Evolutionary conservation across 148 eudicot species (phyloP).

Genomic region (Diospyros kaki): DNA sequence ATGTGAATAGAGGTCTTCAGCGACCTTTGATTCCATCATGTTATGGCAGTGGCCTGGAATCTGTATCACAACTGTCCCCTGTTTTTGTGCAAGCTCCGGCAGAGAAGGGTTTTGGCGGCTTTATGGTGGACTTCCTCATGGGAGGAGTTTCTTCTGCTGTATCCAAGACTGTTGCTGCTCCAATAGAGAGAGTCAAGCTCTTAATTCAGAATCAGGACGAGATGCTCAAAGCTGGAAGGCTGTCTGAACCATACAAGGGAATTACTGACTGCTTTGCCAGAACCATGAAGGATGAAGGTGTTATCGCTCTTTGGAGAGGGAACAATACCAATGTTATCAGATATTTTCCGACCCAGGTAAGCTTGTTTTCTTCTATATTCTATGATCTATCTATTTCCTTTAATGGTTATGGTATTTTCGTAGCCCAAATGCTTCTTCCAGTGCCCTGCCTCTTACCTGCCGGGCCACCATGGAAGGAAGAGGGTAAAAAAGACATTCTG

Average conservation of each 20-base stretch:
- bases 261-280: constrained; percentile 64
- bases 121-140: constrained; percentile 63
- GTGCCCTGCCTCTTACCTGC: neutral
- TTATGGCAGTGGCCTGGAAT: constrained; percentile 20
- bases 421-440: neutral
- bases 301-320: constrained; percentile 68
- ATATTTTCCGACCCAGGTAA: constrained; percentile 89
- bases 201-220: constrained; percentile 81
- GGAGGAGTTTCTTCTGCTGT: constrained; percentile 77
- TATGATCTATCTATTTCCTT: neutral
- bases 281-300: constrained; percentile 71
- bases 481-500: neutral
- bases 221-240: constrained; percentile 66
- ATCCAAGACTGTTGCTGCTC: constrained; percentile 77
- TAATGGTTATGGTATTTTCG: neutral
- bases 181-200: constrained; percentile 76
- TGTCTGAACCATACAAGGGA: constrained; percentile 72
- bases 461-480: neutral
- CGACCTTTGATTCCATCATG: constrained; percentile 19
- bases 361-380: neutral
- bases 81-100: constrained; percentile 44
- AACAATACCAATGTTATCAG: constrained; percentile 80
- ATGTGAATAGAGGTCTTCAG: constrained; percentile 33
- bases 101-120: constrained; percentile 33
- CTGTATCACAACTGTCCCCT: constrained; percentile 30